Evolutionary conservation across 257 asterid genomes (phyloP), one percentile per base, ranked within the genome.

Genomic region (Sherardia arvensis): DNA sequence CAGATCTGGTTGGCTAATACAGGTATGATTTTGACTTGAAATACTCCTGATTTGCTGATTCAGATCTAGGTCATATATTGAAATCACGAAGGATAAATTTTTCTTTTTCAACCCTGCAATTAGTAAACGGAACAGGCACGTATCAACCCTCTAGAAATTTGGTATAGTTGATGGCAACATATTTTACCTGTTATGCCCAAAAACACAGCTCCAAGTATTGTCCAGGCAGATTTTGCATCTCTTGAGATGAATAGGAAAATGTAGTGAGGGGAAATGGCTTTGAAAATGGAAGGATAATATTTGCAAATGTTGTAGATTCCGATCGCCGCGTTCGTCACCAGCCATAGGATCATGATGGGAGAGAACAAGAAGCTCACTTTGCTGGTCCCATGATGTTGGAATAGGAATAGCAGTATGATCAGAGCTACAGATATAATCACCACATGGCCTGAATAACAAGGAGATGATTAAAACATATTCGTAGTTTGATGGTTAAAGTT

Each of bases 161-260:
- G 1, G 48, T 14, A 6, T 14, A 1, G 49, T 43, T 43, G 49
- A 43, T 43, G n/a, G 1, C n/a, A 43, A 15, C 20, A 4, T 15
- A 45, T 80, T 7, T 26, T 36, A 82, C 87, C 90, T 78, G 90
- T 83, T 33, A 81, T 79, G 75, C 88, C 66, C 66, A 81, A 75
- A 79, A 86, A 86, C n/a, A 86, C 91, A 2, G 88, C 88, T 27
- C 91, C 91, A 18, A 81, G 86, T 34, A 83, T 78, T 65, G 78
- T 64, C 80, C 84, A 86, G 0, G 83, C 80, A 8, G 78, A 74
- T 67, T 81, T 81, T 51, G 76, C 75, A 58, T 78, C 80, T 57
- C 68, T 78, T 69, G 68, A 62, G 23, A 77, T 53, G 80, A 81
- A 77, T 40, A 69, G 71, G 43, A 80, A 55, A 6, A 78, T 65